Conservation (phyloP, 495 filamentous ascomycete genomes). For the Annulohypoxylon stygium region DNA sequence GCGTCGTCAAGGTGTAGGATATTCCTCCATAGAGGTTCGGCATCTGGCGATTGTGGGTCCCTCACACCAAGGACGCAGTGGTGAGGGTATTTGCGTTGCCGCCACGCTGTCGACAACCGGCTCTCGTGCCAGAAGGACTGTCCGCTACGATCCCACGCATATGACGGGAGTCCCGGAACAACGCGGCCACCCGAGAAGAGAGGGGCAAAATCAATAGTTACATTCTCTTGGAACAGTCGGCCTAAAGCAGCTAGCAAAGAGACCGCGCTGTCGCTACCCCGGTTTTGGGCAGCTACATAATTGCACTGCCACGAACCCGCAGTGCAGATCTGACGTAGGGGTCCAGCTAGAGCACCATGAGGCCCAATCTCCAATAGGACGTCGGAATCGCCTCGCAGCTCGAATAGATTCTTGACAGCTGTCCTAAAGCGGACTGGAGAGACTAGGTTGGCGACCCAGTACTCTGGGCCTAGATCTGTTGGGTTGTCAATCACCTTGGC, state of each 20-base stretch:
- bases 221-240: constrained; percentile 45
- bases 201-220: constrained; percentile 41
- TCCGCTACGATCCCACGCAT: constrained; percentile 58
- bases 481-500: constrained; percentile 35
- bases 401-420: constrained; percentile 48
- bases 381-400: constrained; percentile 33
- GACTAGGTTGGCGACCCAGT: constrained; percentile 51
- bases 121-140: constrained; percentile 59
- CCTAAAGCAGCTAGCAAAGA: constrained; percentile 51
- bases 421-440: constrained; percentile 52
- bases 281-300: constrained; percentile 55
- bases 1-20: constrained; percentile 56
- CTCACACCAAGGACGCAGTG: constrained; percentile 63
- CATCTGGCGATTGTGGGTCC: constrained; percentile 49
- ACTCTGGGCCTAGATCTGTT: constrained; percentile 40
- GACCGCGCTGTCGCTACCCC: constrained; percentile 34
- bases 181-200: constrained; percentile 46
- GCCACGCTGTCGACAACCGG: constrained; percentile 55
- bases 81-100: constrained; percentile 54
- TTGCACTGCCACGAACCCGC: constrained; percentile 22
- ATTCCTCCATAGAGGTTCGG: constrained; percentile 63
- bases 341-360: constrained; percentile 57
- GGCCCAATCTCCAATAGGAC: constrained; percentile 63
- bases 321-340: constrained; percentile 53
- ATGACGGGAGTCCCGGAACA: constrained; percentile 56